Base-by-base conservation (phyloP, 768 basidiomycete species). In the Peribolospora kevripleyi region DNA sequence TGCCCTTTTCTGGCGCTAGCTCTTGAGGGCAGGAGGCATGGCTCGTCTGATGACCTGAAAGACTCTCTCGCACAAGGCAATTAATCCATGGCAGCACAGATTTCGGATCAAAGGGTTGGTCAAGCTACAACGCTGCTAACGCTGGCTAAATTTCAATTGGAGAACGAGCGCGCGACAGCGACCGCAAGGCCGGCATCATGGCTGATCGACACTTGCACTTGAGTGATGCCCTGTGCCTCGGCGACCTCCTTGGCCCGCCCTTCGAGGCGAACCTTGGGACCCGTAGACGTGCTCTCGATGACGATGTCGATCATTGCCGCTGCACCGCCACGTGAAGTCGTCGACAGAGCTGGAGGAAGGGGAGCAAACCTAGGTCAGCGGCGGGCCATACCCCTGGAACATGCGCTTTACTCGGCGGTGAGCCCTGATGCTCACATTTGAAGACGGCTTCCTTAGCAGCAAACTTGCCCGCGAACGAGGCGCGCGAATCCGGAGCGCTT, bases 221-320 rank as follows among this genome's bases (percentile, higher is more conserved):
- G 77, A 10, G 70, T 73, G 66, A 97, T 74, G 52, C 80, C 80
- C 70, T 80, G 82, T 49, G 69, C 72, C 7, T 74, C 70, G 45
- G 88, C 90, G 54, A 79, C 79, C 3, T 69, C 66, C 66, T 80
- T 73, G 43, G 55, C 53, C 48, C 87, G 82, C 5, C 84, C 84
- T 61, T 82, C 78, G 25, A 90, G 74, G 54, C 62, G 70, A 45
- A 91, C 84, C 7, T 72, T 74, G 2, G 91, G 91, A 37, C 90
- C 90, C n/a, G 74, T 72, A 47, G 72, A 71, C 10, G 68, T 62
- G 49, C 82, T 79, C 56, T 91, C 72, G 62, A 97, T 88, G 68
- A 97, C 93, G 57, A 98, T 97, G 60, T 97, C 90, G 69, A 84
- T 84, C 81, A 97, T 81, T n/a, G 81, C 73, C 13, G 93, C 90